Base-by-base conservation (phyloP, 441 rosid genomes). In the Adansonia madagascariensis region DNA sequence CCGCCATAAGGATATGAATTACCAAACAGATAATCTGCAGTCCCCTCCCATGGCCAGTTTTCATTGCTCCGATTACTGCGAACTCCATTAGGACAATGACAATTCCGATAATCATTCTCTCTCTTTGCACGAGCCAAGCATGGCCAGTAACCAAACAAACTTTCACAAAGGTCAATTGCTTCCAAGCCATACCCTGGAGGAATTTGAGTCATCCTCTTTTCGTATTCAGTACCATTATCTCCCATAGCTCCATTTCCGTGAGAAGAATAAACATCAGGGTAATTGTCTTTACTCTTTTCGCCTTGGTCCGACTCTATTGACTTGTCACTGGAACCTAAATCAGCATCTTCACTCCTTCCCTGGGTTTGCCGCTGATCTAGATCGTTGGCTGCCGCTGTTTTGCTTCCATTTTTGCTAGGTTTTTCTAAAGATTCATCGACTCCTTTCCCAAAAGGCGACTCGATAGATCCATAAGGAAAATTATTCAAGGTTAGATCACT, bases 121-220 rank as follows among this genome's bases (percentile, higher is more conserved):
- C 85, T 85, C 76, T 84, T 88, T 9, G 59, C 50, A 46, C 82
- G 67, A 56, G 77, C 80, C 55, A 86, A 84, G 75, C 97, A 94
- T 41, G 97, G 94, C 87, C 92, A 94, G 80, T 89, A 89, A 6
- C 98, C 95, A 14, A 88, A 91, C 71, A 93, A 18, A 11, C 90
- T 82, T 62, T 93, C 97, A 64, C 98, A 95, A 0, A 95, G 77
- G 70, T 95, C 98, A 81, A 92, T 77, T 0, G 97, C 88, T 76
- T 93, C 95, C 78, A 91, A 85, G 12, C 97, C 97, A 77, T 85
- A 88, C 53, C 97, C 97, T 15, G 91, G 84, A 14, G 93, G 92
- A 72, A 88, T 50, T 62, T 84, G 89, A 62, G 79, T 35, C 75
- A 68, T 84, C 65, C 31, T 75, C 74, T 76, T 81, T 44, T 82